Evolutionary conservation across 305 asterid genomes (phyloP).

Genomic region (Stenogyne calaminthoides): DNA sequence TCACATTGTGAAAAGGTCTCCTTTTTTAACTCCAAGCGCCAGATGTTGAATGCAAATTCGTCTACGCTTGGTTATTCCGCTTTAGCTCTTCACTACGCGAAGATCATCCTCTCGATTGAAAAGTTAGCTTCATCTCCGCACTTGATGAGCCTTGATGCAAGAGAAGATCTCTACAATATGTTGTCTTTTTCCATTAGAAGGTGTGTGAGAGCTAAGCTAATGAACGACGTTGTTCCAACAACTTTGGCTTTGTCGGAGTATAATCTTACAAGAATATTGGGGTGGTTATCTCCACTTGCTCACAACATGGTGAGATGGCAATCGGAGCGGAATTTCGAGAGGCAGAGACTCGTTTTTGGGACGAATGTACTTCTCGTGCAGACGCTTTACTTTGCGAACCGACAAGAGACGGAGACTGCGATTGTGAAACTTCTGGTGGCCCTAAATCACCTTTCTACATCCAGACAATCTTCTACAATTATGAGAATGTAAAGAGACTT

Average conservation of each 20-base stretch:
- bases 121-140: conserved; percentile 61
- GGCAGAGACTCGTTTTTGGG: conserved; percentile 49
- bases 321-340: conserved; percentile 67
- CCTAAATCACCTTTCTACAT: conserved; percentile 39
- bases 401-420: conserved; percentile 44
- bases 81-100: conserved; percentile 68
- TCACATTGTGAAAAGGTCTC: conserved; percentile 26
- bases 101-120: conserved; percentile 57
- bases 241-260: conserved; percentile 38
- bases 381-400: conserved; percentile 70
- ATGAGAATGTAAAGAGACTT: background rate
- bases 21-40: conserved; percentile 45
- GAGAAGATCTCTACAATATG: conserved; percentile 80
- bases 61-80: conserved; percentile 69
- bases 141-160: conserved; percentile 60
- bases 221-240: conserved; percentile 28
- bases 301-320: conserved; percentile 81
- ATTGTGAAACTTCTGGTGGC: conserved; percentile 46
- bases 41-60: conserved; percentile 37
- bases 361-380: conserved; percentile 72
- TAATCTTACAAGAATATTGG: conserved; percentile 55
- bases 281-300: conserved; percentile 85
- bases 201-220: conserved; percentile 53
- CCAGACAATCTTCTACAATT: conserved; percentile 32
- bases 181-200: conserved; percentile 59